Conservation (phyloP, 1,139 yeast genomes). For the Hyphopichia burtonii region DNA sequence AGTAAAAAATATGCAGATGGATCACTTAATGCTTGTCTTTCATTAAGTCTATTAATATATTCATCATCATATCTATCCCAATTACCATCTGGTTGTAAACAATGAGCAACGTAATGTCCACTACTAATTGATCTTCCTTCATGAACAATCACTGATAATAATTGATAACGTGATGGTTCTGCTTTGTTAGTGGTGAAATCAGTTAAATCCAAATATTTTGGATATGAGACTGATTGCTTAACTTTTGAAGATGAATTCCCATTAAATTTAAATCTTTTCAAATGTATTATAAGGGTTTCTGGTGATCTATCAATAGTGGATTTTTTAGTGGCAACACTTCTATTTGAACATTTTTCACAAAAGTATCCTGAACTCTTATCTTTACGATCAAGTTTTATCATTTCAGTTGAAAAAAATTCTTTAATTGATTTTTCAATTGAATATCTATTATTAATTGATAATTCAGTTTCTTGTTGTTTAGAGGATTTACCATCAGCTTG, state of each 20-base stretch:
- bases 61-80: constrained; percentile 98
- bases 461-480: neutral
- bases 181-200: constrained; percentile 47
- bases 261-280: constrained; percentile 87
- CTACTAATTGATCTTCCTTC: constrained; percentile 90
- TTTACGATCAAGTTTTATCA: constrained; percentile 61
- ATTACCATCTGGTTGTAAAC: constrained; percentile 84
- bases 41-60: constrained; percentile 69
- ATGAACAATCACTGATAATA: constrained; percentile 86
- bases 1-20: constrained; percentile 88
- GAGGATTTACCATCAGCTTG: constrained; percentile 6
- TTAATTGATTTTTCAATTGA: constrained; percentile 71
- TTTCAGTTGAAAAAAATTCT: constrained; percentile 81
- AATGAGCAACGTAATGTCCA: constrained; percentile 91
- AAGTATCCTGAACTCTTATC: constrained; percentile 69
- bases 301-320: constrained; percentile 80
- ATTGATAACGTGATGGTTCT: constrained; percentile 60
- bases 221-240: constrained; percentile 81
- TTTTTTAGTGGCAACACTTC: constrained; percentile 75
- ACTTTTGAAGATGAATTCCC: constrained; percentile 77
- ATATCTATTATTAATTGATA: constrained; percentile 27
- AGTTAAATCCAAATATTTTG: constrained; percentile 71
- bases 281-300: constrained; percentile 80
- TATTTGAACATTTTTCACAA: constrained; percentile 81
- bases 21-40: constrained; percentile 72